A percentile compares a stretch with the other conserved stretches of the same genome.
Conservation (phyloP, 495 filamentous ascomycete genomes). For the Trichocladium uniseriatum region DNA sequence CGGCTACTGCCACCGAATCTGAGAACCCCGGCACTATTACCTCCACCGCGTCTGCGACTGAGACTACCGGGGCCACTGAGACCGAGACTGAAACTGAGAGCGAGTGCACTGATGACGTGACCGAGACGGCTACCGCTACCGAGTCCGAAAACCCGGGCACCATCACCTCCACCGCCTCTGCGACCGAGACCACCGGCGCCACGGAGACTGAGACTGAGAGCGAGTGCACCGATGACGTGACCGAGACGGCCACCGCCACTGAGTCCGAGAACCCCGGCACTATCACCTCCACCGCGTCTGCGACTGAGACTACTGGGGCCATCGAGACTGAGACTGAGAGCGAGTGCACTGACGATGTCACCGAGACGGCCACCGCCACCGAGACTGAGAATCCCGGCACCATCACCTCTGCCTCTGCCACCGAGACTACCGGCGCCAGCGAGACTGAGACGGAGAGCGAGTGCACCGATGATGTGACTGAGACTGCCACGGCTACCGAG, state of each 20-base stretch:
- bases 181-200: not conserved
- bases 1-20: not conserved
- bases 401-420: conserved; percentile 15
- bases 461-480: not conserved
- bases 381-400: not conserved
- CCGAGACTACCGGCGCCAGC: not conserved
- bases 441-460: not conserved
- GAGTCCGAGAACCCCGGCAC: not conserved
- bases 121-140: not conserved
- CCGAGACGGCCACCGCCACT: not conserved
- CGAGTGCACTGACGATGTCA: not conserved
- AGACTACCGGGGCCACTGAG: not conserved
- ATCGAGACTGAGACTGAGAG: conserved; percentile 6
- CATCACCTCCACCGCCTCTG: not conserved
- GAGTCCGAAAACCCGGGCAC: not conserved
- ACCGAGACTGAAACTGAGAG: not conserved
- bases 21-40: not conserved
- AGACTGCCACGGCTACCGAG: conserved; percentile 3
- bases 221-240: conserved; percentile 6
- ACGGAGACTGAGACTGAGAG: not conserved
- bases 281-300: conserved; percentile 3
- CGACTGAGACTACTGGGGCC: conserved; percentile 11
- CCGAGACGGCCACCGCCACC: conserved; percentile 11
- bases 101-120: not conserved
- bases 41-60: too few species aligned